Conservation (phyloP, 2,329 filamentous ascomycete genomes). For the Pseudogymnoascus sp. region DNA sequence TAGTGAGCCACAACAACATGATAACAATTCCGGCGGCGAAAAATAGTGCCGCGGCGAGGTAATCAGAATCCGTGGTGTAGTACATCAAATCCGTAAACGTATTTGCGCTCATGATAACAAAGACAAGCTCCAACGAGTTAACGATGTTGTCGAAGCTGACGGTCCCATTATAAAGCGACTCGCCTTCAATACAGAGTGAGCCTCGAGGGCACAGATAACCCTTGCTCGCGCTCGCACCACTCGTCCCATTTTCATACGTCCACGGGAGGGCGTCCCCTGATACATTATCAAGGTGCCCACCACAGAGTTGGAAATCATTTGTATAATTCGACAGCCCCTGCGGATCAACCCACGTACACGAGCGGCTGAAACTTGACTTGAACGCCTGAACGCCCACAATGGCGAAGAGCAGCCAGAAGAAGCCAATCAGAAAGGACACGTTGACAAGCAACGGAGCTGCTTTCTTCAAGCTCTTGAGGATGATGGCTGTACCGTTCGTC, state of each 20-base stretch:
- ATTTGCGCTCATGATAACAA: constrained; percentile 97
- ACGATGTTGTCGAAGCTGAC: constrained; percentile 93
- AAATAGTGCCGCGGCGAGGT: constrained; percentile 74
- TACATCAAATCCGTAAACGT: constrained; percentile 95
- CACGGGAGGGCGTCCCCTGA: constrained; percentile 57
- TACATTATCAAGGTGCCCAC: constrained; percentile 61
- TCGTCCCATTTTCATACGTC: constrained; percentile 47
- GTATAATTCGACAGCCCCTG: constrained; percentile 50
- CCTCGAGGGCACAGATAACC: constrained; percentile 81
- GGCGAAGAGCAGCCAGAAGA: constrained; percentile 96
- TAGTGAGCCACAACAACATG: constrained; percentile 92
- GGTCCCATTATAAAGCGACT: constrained; percentile 74
- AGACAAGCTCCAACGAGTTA: constrained; percentile 86
- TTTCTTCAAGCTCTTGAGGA: constrained; percentile 89
- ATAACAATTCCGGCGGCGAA: constrained; percentile 72
- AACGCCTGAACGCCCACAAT: constrained; percentile 97
- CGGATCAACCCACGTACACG: constrained; percentile 70
- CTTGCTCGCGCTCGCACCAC: constrained; percentile 53
- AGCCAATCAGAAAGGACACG: constrained; percentile 86
- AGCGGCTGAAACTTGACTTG: constrained; percentile 69
- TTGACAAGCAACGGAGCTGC: constrained; percentile 85
- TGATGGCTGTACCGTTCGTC: constrained; percentile 90
- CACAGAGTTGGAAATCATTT: constrained; percentile 70
- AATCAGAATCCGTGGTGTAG: constrained; percentile 85
- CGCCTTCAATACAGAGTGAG: constrained; percentile 72